phyloP scores from a whole-genome alignment of 805 yeast species.

The Lachancea fermentati region DNA sequence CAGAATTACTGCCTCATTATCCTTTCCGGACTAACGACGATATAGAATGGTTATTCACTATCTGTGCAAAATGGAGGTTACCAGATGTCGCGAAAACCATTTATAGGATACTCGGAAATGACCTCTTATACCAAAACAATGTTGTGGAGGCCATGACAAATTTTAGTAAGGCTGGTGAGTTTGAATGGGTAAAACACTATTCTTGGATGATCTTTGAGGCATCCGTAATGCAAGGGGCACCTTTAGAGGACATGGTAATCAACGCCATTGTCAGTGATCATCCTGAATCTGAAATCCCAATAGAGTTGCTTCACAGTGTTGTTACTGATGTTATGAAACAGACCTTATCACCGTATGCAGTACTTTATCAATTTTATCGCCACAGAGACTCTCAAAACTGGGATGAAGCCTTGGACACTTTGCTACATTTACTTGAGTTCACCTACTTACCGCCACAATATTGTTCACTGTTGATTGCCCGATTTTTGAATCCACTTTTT shows the following conservation, averaged over 20 bases:
- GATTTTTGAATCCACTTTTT: conserved; percentile 26
- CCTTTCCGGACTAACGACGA: conserved; percentile 66
- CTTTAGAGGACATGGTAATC: conserved; percentile 52
- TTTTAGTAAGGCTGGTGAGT: conserved; percentile 58
- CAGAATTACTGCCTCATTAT: conserved; percentile 54
- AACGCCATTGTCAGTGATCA: conserved; percentile 43
- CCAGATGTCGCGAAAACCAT: conserved; percentile 52
- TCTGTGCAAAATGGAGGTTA: conserved; percentile 63
- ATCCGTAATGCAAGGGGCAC: conserved; percentile 45
- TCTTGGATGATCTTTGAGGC: conserved; percentile 62
- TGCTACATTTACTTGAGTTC: conserved; percentile 24
- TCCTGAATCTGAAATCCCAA: conserved; percentile 22
- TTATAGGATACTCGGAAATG: conserved; percentile 44
- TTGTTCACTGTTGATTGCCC: conserved; percentile 21
- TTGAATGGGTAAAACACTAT: conserved; percentile 44
- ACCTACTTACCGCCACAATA: conserved; percentile 27
- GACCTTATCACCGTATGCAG: conserved; percentile 66
- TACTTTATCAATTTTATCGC: conserved; percentile 46
- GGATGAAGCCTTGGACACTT: conserved; percentile 18
- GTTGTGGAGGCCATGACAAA: conserved; percentile 58
- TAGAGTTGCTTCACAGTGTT: conserved; percentile 27
- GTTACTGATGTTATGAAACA: conserved; percentile 59
- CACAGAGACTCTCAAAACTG: conserved; percentile 26
- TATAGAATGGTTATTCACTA: conserved; percentile 69
- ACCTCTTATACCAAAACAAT: conserved; percentile 48